phyloP scores from a whole-genome alignment of 345 rosid species.

The Xanthoceras sorbifolium region DNA sequence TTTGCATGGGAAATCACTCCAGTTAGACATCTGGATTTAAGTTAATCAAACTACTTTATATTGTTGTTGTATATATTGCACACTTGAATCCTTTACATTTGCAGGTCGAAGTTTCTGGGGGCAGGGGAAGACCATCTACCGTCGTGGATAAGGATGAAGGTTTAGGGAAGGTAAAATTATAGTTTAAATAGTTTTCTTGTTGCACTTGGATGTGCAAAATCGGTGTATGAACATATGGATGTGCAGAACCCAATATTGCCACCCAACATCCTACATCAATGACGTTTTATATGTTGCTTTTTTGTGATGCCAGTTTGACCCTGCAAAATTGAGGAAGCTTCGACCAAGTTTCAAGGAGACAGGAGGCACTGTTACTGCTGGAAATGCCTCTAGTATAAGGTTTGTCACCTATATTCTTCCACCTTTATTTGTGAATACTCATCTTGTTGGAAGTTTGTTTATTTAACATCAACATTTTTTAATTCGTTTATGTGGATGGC shows the following conservation, averaged over 20 bases:
- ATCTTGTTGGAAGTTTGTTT: neutral
- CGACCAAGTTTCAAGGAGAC: conserved; percentile 92
- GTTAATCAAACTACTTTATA: conserved; percentile 2
- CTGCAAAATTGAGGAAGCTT: conserved; percentile 87
- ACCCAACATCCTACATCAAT: neutral
- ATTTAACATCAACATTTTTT: neutral
- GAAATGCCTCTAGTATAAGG: conserved; percentile 99
- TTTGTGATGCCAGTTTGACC: conserved; percentile 65
- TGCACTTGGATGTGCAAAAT: neutral
- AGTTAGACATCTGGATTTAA: conserved; percentile 45
- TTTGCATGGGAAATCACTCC: conserved; percentile 94
- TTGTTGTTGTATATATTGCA: conserved; percentile 9
- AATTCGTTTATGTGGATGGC: neutral
- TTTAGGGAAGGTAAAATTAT: conserved; percentile 80
- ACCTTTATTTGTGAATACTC: neutral
- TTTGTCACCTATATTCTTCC: conserved; percentile 22
- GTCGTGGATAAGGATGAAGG: conserved; percentile 93
- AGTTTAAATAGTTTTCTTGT: neutral
- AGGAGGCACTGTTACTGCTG: conserved; percentile 94
- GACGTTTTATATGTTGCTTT: conserved; percentile 12
- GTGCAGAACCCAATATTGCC: neutral
- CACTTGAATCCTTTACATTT: neutral
- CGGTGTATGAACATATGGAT: neutral
- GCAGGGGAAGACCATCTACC: conserved; percentile 84
- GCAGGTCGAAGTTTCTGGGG: conserved; percentile 96